Conservation (phyloP, 352 stramenopile species). For the Phytophthora uliginosa region DNA sequence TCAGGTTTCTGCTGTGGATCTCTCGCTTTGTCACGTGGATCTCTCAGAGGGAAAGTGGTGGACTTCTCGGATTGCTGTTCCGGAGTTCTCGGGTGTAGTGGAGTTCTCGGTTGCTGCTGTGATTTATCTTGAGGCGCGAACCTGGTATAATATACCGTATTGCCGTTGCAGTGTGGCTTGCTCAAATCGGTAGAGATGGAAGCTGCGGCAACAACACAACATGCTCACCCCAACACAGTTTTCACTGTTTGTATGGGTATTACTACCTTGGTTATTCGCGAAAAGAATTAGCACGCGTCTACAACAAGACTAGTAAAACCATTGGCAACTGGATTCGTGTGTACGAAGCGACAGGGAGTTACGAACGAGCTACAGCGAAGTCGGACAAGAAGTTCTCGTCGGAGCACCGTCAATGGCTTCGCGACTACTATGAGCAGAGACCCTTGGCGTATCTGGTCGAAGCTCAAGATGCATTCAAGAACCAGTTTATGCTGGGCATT, state of each 20-base stretch:
- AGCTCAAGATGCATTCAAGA: neutral
- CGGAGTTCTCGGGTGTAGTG: too few relatives aligned
- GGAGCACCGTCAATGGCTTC: neutral
- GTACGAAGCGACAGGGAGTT: neutral
- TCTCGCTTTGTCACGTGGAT: too few relatives aligned
- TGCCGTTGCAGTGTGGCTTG: too few relatives aligned
- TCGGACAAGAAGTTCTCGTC: neutral
- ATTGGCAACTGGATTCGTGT: slow-evolving; percentile 13
- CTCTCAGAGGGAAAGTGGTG: too few relatives aligned
- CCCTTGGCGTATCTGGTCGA: neutral
- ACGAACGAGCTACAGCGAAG: neutral
- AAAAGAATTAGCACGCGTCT: slow-evolving; percentile 6
- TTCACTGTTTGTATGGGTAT: slow-evolving; percentile 14
- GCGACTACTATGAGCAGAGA: neutral
- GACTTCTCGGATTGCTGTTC: too few relatives aligned
- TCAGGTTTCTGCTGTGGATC: too few relatives aligned
- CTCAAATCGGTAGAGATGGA: too few relatives aligned
- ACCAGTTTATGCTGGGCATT: neutral
- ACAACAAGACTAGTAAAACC: neutral
- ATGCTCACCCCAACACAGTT: slow-evolving; percentile 11
- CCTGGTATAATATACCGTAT: too few relatives aligned
- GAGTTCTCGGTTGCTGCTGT: too few relatives aligned
- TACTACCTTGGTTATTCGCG: slow-evolving; percentile 2
- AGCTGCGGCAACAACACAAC: neutral
- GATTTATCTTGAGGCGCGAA: too few relatives aligned